Evolutionary conservation across 805 yeast genomes (phyloP).

Genomic region (Zygosaccharomyces rouxii): DNA sequence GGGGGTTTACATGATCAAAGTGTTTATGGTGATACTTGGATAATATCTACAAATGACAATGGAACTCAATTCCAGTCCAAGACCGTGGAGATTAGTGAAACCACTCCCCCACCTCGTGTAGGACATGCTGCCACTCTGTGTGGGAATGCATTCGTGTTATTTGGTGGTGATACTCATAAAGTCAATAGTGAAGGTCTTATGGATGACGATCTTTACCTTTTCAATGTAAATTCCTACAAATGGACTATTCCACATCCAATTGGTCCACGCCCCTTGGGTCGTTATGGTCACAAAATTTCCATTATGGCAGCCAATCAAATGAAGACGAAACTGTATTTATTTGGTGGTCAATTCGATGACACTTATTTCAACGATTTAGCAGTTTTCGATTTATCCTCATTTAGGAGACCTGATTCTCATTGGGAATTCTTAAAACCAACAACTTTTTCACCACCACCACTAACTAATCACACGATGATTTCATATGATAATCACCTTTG

Average conservation of each 20-base stretch:
- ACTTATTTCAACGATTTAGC: slow-evolving; percentile 77
- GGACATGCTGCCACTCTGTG: slow-evolving; percentile 91
- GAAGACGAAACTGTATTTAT: slow-evolving; percentile 63
- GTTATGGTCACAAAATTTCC: slow-evolving; percentile 90
- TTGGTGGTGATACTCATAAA: slow-evolving; percentile 92
- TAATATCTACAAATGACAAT: slow-evolving; percentile 46
- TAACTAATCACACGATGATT: slow-evolving; percentile 87
- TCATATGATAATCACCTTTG: slow-evolving; percentile 73
- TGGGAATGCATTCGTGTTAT: slow-evolving; percentile 91
- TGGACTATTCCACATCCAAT: slow-evolving; percentile 76
- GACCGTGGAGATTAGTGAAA: slow-evolving; percentile 65
- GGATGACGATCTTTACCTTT: slow-evolving; percentile 85
- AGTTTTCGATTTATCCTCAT: slow-evolving; percentile 80
- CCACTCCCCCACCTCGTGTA: slow-evolving; percentile 91
- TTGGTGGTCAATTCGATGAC: slow-evolving; percentile 93
- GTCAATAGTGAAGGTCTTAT: slow-evolving; percentile 73
- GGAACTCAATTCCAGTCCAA: slow-evolving; percentile 40
- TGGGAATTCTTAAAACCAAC: slow-evolving; percentile 72
- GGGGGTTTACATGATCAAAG: slow-evolving; percentile 93
- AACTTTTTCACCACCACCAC: slow-evolving; percentile 57
- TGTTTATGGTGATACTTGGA: slow-evolving; percentile 96
- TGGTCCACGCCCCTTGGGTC: slow-evolving; percentile 78
- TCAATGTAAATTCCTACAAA: slow-evolving; percentile 69
- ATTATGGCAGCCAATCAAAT: slow-evolving; percentile 62
- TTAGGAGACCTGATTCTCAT: slow-evolving; percentile 74